These are phyloP conservation scores for Hysterangium stoloniferum DNA, from an alignment of 768 basidiomycete species.

Conservation along the genomic window DNA sequence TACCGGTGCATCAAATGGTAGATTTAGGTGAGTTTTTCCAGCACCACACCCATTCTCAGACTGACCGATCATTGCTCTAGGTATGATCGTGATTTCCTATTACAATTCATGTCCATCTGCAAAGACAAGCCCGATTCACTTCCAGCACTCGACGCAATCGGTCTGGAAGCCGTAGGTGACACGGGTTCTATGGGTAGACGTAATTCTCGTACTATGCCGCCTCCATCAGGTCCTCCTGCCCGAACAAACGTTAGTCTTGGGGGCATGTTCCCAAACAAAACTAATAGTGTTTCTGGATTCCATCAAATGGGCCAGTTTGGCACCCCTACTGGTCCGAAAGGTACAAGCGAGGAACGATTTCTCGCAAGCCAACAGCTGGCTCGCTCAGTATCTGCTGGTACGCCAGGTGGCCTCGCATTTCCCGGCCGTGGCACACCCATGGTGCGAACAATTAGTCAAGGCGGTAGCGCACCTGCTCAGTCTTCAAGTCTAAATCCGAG, in stretches of 20 bases:
- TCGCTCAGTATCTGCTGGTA: conserved; percentile 52
- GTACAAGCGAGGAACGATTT: conserved; percentile 67
- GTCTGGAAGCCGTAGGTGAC: conserved; percentile 67
- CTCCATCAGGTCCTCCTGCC: conserved; percentile 27
- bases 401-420: conserved; percentile 39
- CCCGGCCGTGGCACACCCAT: conserved; percentile 47
- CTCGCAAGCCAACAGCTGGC: conserved; percentile 32
- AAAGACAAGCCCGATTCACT: conserved; percentile 90
- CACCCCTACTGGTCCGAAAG: conserved; percentile 41
- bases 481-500: conserved; percentile 30
- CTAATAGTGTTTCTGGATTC: conserved; percentile 17
- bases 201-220: conserved; percentile 46
- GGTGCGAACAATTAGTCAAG: conserved; percentile 51
- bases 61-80: conserved; percentile 30
- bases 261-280: conserved; percentile 19
- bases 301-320: conserved; percentile 66
- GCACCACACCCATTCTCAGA: not conserved
- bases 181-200: conserved; percentile 55
- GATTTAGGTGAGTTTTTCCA: conserved; percentile 57
- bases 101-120: conserved; percentile 94
- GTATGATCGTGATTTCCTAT: conserved; percentile 94
- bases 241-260: conserved; percentile 46
- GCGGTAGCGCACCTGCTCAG: conserved; percentile 25
- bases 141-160: conserved; percentile 84
- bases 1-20: conserved; percentile 73